These are phyloP conservation scores for Iberis pinnata DNA, from an alignment of 345 rosid genomes.

Conservation along the genomic window DNA sequence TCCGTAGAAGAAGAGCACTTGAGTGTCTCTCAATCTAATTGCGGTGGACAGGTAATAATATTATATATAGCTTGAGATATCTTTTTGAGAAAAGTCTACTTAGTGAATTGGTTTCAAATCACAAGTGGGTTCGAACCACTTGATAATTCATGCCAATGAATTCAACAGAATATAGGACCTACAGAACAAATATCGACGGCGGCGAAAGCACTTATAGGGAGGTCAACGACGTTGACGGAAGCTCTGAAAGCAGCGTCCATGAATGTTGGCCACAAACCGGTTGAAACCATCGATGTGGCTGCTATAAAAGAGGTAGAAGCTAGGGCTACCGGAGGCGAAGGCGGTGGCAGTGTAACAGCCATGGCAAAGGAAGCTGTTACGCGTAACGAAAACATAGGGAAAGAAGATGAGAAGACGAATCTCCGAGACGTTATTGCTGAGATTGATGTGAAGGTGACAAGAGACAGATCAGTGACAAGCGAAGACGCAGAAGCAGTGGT, in stretches of 20 bases:
- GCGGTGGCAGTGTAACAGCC: not conserved
- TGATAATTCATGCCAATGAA: too few relatives aligned
- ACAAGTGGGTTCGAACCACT: too few relatives aligned
- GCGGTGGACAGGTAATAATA: conserved; percentile 6
- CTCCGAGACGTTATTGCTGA: conserved; percentile 20
- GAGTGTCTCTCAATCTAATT: conserved; percentile 19
- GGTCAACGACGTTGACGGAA: conserved; percentile 26
- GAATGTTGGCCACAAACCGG: conserved; percentile 15
- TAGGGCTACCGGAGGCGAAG: conserved; percentile 6
- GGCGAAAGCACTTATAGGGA: conserved; percentile 24
- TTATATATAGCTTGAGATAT: too few relatives aligned
- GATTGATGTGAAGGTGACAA: conserved; percentile 15
- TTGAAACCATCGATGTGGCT: conserved; percentile 23
- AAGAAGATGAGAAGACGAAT: not conserved
- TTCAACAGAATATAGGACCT: conserved; percentile 9
- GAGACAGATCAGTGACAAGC: conserved; percentile 18
- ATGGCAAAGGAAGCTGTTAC: conserved; percentile 15
- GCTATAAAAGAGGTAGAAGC: conserved; percentile 28
- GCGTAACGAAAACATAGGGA: not conserved
- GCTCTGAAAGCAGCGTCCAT: conserved; percentile 31
- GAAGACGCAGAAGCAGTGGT: conserved; percentile 32
- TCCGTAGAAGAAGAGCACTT: conserved; percentile 19
- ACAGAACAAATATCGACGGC: conserved; percentile 20
- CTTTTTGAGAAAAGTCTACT: too few relatives aligned
- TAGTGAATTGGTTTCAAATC: too few relatives aligned